Percentiles rank a stretch among this genome's conserved stretches.
Conservation (phyloP, 768 basidiomycete species). For the Cystofilobasidium macerans region DNA sequence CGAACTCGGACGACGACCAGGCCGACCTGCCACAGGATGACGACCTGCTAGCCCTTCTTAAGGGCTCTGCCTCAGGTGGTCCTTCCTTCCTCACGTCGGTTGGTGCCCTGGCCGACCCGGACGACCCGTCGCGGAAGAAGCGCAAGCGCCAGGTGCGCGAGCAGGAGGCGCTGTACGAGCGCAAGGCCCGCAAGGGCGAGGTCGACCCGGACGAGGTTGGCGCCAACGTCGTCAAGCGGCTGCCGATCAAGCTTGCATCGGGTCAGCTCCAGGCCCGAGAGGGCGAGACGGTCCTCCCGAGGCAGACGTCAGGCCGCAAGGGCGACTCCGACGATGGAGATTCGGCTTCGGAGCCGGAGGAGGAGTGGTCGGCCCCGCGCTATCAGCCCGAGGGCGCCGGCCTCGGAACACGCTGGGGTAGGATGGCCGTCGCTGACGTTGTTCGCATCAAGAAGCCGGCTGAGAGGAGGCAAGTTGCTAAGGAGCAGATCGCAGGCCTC, state of each 20-base stretch:
- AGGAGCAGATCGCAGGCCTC: conserved; percentile 84
- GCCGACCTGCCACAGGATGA: neutral
- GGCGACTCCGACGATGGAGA: conserved; percentile 28
- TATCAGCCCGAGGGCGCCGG: conserved; percentile 49
- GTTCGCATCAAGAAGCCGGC: conserved; percentile 56
- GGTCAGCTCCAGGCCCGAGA: conserved; percentile 54
- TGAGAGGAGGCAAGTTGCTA: conserved; percentile 60
- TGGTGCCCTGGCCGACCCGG: neutral
- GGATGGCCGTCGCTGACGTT: conserved; percentile 63
- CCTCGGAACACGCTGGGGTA: conserved; percentile 49
- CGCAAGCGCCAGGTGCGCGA: conserved; percentile 14
- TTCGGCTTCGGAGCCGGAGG: conserved; percentile 19
- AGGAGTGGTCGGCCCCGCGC: conserved; percentile 8
- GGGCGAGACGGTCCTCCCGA: conserved; percentile 32
- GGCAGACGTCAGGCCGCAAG: conserved; percentile 3
- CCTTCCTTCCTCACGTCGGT: neutral
- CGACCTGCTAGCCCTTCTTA: neutral
- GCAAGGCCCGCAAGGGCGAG: conserved; percentile 4
- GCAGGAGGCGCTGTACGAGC: conserved; percentile 14
- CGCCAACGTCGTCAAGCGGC: conserved; percentile 34
- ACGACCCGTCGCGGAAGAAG: conserved; percentile 16
- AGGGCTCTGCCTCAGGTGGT: neutral
- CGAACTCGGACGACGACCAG: neutral
- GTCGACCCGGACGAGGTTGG: conserved; percentile 8
- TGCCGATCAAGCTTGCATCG: conserved; percentile 77